phyloP scores from a whole-genome alignment of 192 early-diverging fungal species.

The Phycomyces blakesleeanus region DNA sequence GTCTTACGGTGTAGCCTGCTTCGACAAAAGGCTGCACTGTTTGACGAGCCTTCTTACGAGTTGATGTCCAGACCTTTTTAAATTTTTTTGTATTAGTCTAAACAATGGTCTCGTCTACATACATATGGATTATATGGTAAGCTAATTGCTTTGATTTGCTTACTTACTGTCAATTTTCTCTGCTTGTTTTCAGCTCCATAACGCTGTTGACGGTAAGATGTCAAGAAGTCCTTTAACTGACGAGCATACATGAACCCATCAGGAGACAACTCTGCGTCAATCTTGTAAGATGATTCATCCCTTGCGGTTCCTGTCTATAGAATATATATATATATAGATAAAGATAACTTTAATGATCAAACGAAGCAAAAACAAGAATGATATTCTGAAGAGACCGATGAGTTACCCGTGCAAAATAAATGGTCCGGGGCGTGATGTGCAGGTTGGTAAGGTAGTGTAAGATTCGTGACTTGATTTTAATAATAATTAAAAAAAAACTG shows the following conservation, averaged over 20 bases:
- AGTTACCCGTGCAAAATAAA: slow-evolving; percentile 78
- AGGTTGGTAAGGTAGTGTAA: slow-evolving; percentile 99
- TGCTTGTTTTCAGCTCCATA: slow-evolving; percentile 16
- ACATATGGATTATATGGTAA: too few relatives aligned
- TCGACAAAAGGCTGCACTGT: slow-evolving; percentile 66
- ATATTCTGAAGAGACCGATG: too few relatives aligned
- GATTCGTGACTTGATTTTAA: slow-evolving; percentile 84
- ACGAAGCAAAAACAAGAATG: too few relatives aligned
- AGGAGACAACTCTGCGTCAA: slow-evolving; percentile 66
- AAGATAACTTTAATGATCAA: too few relatives aligned
- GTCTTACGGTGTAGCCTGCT: slow-evolving; percentile 51
- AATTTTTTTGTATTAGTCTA: too few relatives aligned
- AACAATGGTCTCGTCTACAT: too few relatives aligned
- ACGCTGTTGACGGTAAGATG: slow-evolving; percentile 41
- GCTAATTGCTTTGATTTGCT: too few relatives aligned
- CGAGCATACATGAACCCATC: slow-evolving; percentile 61
- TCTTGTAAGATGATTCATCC: slow-evolving; percentile 49
- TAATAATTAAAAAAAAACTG: too few relatives aligned
- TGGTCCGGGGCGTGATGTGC: slow-evolving; percentile 87
- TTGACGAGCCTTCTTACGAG: slow-evolving; percentile 62
- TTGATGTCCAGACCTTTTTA: slow-evolving; percentile 72
- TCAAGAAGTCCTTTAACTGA: slow-evolving; percentile 54
- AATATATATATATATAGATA: too few relatives aligned
- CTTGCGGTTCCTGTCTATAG: too few relatives aligned
- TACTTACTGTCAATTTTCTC: too few relatives aligned